Evolutionary conservation across 345 rosid species (phyloP).

Genomic region (Brassica juncea): DNA sequence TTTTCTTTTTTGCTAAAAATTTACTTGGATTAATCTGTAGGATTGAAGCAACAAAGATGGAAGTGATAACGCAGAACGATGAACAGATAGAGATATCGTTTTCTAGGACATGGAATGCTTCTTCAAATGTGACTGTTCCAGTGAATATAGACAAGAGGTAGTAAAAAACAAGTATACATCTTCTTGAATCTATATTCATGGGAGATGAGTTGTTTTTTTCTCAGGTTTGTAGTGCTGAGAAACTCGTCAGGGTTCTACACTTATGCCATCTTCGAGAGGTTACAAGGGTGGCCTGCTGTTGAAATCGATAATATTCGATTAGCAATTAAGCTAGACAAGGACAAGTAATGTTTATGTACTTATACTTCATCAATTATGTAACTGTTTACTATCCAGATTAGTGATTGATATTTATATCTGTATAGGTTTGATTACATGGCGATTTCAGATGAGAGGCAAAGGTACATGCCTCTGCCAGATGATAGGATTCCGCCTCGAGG

Average conservation of each 20-base stretch:
- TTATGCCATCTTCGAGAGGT: slow-evolving; percentile 74
- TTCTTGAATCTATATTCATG: slow-evolving; percentile 1
- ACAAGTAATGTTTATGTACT: slow-evolving; percentile 47
- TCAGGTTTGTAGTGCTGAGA: slow-evolving; percentile 73
- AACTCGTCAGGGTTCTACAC: slow-evolving; percentile 81
- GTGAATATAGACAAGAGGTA: slow-evolving; percentile 74
- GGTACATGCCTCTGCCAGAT: slow-evolving; percentile 87
- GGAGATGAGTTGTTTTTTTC: not conserved
- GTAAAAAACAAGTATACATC: not conserved
- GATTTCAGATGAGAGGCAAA: slow-evolving; percentile 73
- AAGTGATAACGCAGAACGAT: slow-evolving; percentile 50
- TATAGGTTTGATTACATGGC: slow-evolving; percentile 86
- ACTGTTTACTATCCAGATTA: not conserved
- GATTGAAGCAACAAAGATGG: slow-evolving; percentile 59
- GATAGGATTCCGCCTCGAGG: slow-evolving; percentile 68
- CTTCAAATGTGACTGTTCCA: slow-evolving; percentile 51
- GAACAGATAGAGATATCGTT: slow-evolving; percentile 70
- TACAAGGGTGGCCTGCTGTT: slow-evolving; percentile 79
- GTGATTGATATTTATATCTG: not conserved
- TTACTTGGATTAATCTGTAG: slow-evolving; percentile 40
- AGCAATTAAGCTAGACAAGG: slow-evolving; percentile 75
- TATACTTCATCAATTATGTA: not conserved
- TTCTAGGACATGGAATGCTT: slow-evolving; percentile 55
- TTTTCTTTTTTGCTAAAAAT: not conserved
- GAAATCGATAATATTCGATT: slow-evolving; percentile 74